A percentile compares a stretch with the other conserved stretches of the same genome.
These are phyloP conservation scores for Nemania sp. DNA, from an alignment of 2,329 filamentous ascomycete species.

Conservation along the genomic window DNA sequence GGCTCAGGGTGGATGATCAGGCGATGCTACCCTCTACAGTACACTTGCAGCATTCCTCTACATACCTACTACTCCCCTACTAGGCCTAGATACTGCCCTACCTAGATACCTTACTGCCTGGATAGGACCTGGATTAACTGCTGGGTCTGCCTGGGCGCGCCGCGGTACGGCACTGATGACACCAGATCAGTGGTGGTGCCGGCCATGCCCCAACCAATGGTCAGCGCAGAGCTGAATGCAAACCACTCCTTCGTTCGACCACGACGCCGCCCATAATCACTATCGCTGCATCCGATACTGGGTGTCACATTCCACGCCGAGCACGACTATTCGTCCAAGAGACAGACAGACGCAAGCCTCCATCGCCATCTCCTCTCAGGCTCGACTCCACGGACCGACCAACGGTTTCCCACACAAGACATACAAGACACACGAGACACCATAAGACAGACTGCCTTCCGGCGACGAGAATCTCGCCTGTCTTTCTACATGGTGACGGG, in stretches of 20 bases:
- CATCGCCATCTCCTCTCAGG: neutral
- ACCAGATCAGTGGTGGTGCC: slow-evolving; percentile 19
- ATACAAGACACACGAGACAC: no score
- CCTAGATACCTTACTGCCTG: no score
- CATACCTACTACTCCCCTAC: no score
- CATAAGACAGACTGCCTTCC: neutral
- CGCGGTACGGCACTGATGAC: slow-evolving; percentile 9
- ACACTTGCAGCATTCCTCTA: slow-evolving; percentile 22
- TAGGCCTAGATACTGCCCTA: neutral
- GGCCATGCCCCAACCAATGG: slow-evolving; percentile 19
- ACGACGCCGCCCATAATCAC: neutral
- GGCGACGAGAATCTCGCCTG: slow-evolving; percentile 15
- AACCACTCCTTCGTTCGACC: slow-evolving; percentile 27
- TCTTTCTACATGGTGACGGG: slow-evolving; percentile 35
- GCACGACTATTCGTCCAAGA: slow-evolving; percentile 3
- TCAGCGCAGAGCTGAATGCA: slow-evolving; percentile 30
- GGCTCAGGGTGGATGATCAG: slow-evolving; percentile 23
- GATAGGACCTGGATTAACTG: neutral
- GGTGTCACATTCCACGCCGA: neutral
- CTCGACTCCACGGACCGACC: neutral
- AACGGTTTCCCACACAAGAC: neutral
- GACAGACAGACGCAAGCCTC: slow-evolving; percentile 4
- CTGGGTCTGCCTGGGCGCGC: neutral
- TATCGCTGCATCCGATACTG: slow-evolving; percentile 8
- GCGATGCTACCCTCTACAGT: slow-evolving; percentile 28